Evolutionary conservation across 495 filamentous ascomycete species (phyloP), one percentile per base, ranked within the genome.

Genomic region (Apodospora peruviana): DNA sequence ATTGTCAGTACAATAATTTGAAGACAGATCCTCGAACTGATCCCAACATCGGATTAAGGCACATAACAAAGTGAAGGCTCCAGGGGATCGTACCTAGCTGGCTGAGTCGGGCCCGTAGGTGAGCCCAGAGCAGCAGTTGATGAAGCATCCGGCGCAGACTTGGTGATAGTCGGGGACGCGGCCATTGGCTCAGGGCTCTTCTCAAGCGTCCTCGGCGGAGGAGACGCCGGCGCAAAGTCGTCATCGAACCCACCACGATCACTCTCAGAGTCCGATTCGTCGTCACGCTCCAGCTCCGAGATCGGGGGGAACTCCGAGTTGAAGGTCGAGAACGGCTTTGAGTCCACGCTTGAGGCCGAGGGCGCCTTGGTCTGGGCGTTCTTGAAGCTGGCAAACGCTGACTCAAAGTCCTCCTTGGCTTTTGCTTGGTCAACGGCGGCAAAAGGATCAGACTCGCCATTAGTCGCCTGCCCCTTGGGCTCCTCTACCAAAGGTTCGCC

Each of bases 281-380:
- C 89, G 51, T 93, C 88, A 42, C 85, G 75, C 37, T 84, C 83
- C 27, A 96, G 62, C 57, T 96, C 91, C 32, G 83, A 84, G 48
- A 97, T 95, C 1, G 93, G 93, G 27, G 94, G 94, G 68, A 97
- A 97, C 59, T 97, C 93, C n/a, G 78, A 48, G 49, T 56, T 56
- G 43, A 70, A 66, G 17, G 72, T 68, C 53, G 76, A 60, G 48
- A 84, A 80, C 4, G 61, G 63, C 51, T 68, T 72, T 42, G 59
- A 60, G 34, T 73, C 68, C 19, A 51, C 40, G 23, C 8, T 47
- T 16, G 50, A 18, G 17, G 22, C 46, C 8, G 45, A 17, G 4
- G 54, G 29, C 2, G 51, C 47, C 38, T 58, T 55, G 1, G 62
- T 50, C 36, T 68, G 53, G 14, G 65, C 49, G 47, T 36, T 64